A percentile compares a stretch with the other conserved stretches of the same genome.
phyloP scores from a whole-genome alignment of 140 eudicot genomes.

The Flaveria floridana region DNA sequence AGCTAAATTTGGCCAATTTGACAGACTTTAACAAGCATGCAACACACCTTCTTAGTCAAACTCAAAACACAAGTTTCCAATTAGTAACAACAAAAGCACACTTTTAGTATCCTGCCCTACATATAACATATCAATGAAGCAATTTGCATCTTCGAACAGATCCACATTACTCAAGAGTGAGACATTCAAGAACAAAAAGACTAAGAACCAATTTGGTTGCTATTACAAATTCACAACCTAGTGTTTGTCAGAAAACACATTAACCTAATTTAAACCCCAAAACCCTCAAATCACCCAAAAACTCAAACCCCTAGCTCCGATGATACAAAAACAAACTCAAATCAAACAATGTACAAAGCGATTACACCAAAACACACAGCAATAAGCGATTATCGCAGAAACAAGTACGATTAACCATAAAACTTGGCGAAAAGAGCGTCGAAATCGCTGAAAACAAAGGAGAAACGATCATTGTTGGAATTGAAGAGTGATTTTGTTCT shows the following conservation, averaged over 20 bases:
- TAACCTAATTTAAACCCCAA: constrained; percentile 19
- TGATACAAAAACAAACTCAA: not conserved
- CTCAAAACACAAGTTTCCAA: constrained; percentile 5
- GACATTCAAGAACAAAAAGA: not conserved
- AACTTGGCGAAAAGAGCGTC: not conserved
- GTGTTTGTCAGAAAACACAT: constrained; percentile 2
- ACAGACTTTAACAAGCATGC: constrained; percentile 18
- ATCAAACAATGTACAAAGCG: constrained; percentile 26
- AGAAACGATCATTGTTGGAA: not conserved
- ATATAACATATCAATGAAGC: not conserved
- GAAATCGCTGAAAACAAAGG: constrained; percentile 2
- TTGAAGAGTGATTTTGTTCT: not conserved
- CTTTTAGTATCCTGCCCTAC: constrained; percentile 3
- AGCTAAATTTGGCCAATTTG: not conserved
- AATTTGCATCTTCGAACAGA: not conserved
- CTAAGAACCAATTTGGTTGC: not conserved
- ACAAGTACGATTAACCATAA: constrained; percentile 7
- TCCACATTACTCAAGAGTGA: constrained; percentile 18
- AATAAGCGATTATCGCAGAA: not conserved
- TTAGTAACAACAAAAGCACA: not conserved
- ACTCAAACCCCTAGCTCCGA: constrained; percentile 10
- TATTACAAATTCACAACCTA: not conserved
- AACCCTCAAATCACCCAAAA: constrained; percentile 8
- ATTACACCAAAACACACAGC: constrained; percentile 5
- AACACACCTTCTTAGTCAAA: not conserved